Base-by-base conservation (phyloP, 352 stramenopile genomes). In the Achlya hypogyna region DNA sequence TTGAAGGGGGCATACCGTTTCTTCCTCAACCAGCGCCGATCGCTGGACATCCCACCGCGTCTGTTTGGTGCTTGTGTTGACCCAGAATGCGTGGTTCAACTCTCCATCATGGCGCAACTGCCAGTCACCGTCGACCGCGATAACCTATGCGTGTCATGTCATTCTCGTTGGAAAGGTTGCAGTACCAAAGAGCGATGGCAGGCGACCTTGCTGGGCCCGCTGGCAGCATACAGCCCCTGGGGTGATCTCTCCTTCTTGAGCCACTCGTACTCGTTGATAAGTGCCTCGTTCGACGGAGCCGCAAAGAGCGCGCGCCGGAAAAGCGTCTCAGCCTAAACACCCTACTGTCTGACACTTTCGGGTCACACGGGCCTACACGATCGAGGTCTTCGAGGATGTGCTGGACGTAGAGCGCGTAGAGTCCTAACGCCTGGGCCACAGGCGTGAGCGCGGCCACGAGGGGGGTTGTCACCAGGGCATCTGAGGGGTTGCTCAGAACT, bases 271-370 rank as follows among this genome's bases (percentile, higher is more conserved):
- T 91, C 90, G 42, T 81, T 76, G 10, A 89, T 9, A 14, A 89
- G 58, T 0, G 69, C 49, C 25, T 84, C 76, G 52, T 88, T 85
- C 9, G 49, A 58, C 14, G 78, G 69, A 28, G 86, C 77, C 0
- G 79, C 5, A 42, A 84, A 79, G 18, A 91, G 75, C 23, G 82
- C 82, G 32, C 82, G 78, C 0, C 82, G 82, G 53, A 86, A 91
- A 2, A 93, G 65, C 4, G 78, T 63, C 62, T 89, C 82, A 0
- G 82, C 84, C 78, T 87, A 35, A 1, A 20, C 20, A 51, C 8
- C 22, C 23, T 38, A 1, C 32, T 16, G 29, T 16, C 31, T n/a
- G 10, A 56, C 5, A 16, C 20, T 1, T 40, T 14, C 3, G 31
- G 6, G n/a, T 27, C 40, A 63, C n/a, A 63, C 22, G 27, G 9